Evolutionary conservation across 805 yeast species (phyloP), one percentile per base, ranked within the genome.

Genomic region (Kluyveromyces dobzhanskii): DNA sequence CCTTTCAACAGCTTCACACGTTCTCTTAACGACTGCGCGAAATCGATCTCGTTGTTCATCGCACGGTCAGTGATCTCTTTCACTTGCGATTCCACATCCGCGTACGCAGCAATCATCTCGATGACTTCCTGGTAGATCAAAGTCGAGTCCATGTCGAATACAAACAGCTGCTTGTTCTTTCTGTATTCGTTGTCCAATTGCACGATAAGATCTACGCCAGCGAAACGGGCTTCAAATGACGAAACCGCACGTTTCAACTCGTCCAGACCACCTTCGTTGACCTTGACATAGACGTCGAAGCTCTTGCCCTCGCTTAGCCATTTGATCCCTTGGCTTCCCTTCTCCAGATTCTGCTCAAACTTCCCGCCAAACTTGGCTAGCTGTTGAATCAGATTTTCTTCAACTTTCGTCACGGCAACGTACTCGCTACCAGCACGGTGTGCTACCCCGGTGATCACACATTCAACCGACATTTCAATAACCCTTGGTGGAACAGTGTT

Each of bases 71-170:
- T 92, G 50, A 92, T 88, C 23, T 71, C 82, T 4, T 90, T 83
- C 5, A 92, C 98, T 57, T 85, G 69, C 4, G 71, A 77, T 54
- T 92, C 96, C 25, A 92, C 94, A 48, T 75, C 71, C n/a, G 96
- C 97, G 51, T 85, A 81, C 0, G 86, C 86, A 2, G 98, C 98
- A 48, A 92, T 90, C 55, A 92, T 62, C 56, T 92, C 99, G 49
- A 92, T 92, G 29, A 92, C 97, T 63, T 92, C 99, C 62, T 92
- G 97, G 58, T 83, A 80, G 47, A 92, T 92, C 55, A 92, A 66
- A 0, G 99, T 92, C 0, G 97, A 87, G 65, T 92, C 99, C 98
- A 92, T 92, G 54, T 92, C 99, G 56, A 92, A 92, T 9, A 94
- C 85, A 44, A 85, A 79, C 36, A 92, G 66, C 51, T 76, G 73